Evolutionary conservation across 768 basidiomycete genomes (phyloP).

Genomic region (Termitomyces sp.): DNA sequence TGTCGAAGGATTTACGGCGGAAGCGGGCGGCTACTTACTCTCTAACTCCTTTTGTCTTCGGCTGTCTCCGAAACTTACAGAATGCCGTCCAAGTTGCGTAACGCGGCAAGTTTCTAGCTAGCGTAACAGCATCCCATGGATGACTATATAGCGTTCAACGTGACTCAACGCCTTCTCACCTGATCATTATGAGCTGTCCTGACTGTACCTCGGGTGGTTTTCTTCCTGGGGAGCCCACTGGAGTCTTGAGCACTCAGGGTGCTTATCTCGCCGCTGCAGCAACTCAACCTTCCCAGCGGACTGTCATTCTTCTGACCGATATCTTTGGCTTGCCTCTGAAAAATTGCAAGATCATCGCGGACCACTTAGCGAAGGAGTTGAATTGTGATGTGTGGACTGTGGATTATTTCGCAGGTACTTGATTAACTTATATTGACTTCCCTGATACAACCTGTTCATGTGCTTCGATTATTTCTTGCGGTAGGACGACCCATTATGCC

Average conservation of each 20-base stretch:
- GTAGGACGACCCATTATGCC: constrained; percentile 7
- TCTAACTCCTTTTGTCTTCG: no score
- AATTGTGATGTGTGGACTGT: constrained; percentile 56
- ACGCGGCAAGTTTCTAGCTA: no score
- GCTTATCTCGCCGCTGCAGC: constrained; percentile 38
- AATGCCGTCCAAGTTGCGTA: no score
- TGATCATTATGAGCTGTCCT: constrained; percentile 30
- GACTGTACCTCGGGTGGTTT: constrained; percentile 41
- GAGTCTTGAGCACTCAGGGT: constrained; percentile 31
- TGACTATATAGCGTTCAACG: no score
- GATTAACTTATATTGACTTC: background rate
- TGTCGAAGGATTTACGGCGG: no score
- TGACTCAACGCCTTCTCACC: no score
- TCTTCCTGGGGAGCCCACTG: constrained; percentile 42
- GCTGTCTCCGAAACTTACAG: no score
- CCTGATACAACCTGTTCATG: background rate
- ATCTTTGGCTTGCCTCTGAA: constrained; percentile 48
- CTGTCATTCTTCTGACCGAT: constrained; percentile 48
- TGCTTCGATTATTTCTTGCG: background rate
- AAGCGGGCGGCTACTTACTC: no score
- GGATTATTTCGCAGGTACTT: constrained; percentile 46
- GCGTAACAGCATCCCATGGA: no score
- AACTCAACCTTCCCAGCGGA: constrained; percentile 21
- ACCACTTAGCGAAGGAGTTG: constrained; percentile 37
- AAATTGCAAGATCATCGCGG: constrained; percentile 52